phyloP scores from a whole-genome alignment of 2,329 filamentous ascomycete species.

The Metarhizium anisopliae region DNA sequence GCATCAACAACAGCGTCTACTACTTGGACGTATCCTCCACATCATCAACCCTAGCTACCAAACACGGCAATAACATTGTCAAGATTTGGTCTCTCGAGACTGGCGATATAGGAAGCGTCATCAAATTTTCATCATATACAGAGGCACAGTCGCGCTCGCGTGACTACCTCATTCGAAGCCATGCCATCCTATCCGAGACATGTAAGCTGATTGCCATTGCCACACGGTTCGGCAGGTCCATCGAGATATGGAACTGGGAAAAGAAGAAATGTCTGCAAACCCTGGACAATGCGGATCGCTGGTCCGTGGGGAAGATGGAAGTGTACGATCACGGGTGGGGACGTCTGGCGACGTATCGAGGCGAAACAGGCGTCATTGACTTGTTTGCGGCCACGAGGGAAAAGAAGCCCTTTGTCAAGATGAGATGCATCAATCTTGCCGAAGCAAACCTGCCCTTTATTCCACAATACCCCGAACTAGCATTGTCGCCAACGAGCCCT shows the following conservation, averaged over 20 bases:
- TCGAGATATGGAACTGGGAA: conserved; percentile 32
- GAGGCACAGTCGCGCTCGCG: conserved; percentile 28
- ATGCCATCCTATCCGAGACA: conserved; percentile 30
- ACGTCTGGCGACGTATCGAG: conserved; percentile 26
- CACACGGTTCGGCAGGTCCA: conserved; percentile 27
- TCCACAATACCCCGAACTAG: conserved; percentile 30
- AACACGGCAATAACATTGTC: conserved; percentile 58
- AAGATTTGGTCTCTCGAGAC: conserved; percentile 84
- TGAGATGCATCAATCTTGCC: conserved; percentile 25
- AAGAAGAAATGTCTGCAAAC: conserved; percentile 29
- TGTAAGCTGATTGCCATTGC: conserved; percentile 28
- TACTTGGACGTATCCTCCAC: conserved; percentile 27
- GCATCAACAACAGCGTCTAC: conserved; percentile 22
- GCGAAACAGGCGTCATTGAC: conserved; percentile 21
- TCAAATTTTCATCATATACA: conserved; percentile 31
- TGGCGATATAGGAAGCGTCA: conserved; percentile 56
- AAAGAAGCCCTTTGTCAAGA: conserved; percentile 28
- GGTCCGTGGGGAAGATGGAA: conserved; percentile 27
- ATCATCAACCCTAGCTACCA: conserved; percentile 25
- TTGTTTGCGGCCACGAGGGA: conserved; percentile 21
- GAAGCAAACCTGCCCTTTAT: conserved; percentile 26
- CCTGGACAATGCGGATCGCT: conserved; percentile 27
- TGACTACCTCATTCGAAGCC: conserved; percentile 34
- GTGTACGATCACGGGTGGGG: conserved; percentile 23
- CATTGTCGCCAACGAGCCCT: conserved; percentile 28